phyloP scores from a whole-genome alignment of 768 basidiomycete genomes.

The Russula sp. region DNA sequence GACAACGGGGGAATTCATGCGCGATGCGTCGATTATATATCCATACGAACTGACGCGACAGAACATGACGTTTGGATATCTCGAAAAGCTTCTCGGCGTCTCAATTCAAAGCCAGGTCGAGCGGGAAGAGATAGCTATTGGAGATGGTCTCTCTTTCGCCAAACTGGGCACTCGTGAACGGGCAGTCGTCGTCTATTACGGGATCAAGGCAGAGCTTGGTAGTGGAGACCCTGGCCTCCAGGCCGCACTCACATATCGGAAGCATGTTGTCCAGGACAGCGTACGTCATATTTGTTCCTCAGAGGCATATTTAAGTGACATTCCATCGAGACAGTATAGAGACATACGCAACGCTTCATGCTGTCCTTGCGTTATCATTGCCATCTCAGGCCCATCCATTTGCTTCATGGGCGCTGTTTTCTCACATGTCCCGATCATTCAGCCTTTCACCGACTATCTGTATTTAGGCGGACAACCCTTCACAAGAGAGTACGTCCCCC shows the following conservation, averaged over 20 bases:
- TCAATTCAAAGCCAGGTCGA: not conserved
- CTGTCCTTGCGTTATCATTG: constrained; percentile 22
- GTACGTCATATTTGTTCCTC: not conserved
- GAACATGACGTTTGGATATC: not conserved
- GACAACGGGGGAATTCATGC: not conserved
- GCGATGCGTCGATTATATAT: not conserved
- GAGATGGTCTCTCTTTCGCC: too few species aligned
- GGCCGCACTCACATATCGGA: not conserved
- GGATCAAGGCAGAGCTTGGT: not conserved
- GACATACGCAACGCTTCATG: constrained; percentile 9
- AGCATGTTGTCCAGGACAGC: not conserved
- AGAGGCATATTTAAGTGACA: not conserved
- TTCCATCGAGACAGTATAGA: not conserved
- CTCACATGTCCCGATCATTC: constrained; percentile 9
- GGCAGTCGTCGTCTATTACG: too few species aligned
- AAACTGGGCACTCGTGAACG: too few species aligned
- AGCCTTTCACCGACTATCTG: not conserved
- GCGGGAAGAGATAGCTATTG: not conserved
- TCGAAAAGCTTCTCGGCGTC: not conserved
- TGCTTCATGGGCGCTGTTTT: constrained; percentile 18
- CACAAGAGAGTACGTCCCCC: not conserved
- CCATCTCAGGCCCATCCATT: constrained; percentile 18
- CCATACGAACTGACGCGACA: not conserved
- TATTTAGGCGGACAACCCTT: not conserved
- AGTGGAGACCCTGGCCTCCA: not conserved